Conservation (phyloP, 176 grass and related monocot genomes). For the Triticum monococcum region DNA sequence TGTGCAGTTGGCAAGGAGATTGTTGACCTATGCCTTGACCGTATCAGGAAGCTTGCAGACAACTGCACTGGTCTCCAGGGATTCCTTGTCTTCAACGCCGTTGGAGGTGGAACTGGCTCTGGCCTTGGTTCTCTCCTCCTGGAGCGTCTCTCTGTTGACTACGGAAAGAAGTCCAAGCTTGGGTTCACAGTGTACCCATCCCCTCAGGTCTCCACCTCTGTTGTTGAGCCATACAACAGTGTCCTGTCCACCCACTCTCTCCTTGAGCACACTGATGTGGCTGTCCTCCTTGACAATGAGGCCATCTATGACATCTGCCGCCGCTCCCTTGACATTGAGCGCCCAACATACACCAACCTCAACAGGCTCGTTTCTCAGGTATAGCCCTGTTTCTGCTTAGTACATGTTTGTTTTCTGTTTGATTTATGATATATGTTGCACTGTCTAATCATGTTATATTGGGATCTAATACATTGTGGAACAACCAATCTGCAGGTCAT, state of each 20-base stretch:
- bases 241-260: conserved; percentile 62
- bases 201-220: conserved; percentile 62
- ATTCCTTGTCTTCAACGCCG: conserved; percentile 58
- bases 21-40: conserved; percentile 62
- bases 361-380: conserved; percentile 66
- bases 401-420: not conserved
- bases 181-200: conserved; percentile 63
- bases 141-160: conserved; percentile 54
- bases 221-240: conserved; percentile 68
- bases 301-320: conserved; percentile 63
- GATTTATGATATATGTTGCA: not conserved
- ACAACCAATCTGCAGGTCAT: conserved; percentile 30
- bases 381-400: not conserved
- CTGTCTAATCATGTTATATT: not conserved
- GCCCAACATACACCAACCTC: conserved; percentile 61
- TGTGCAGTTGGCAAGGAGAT: conserved; percentile 56
- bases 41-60: conserved; percentile 58
- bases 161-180: conserved; percentile 63
- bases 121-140: conserved; percentile 56
- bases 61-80: conserved; percentile 62
- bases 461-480: not conserved
- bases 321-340: conserved; percentile 64
- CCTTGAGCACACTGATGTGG: conserved; percentile 50
- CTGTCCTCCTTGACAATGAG: conserved; percentile 46
- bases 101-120: conserved; percentile 56